Base-by-base conservation (phyloP, 2,329 filamentous ascomycete genomes). In the Fusarium buxicola region DNA sequence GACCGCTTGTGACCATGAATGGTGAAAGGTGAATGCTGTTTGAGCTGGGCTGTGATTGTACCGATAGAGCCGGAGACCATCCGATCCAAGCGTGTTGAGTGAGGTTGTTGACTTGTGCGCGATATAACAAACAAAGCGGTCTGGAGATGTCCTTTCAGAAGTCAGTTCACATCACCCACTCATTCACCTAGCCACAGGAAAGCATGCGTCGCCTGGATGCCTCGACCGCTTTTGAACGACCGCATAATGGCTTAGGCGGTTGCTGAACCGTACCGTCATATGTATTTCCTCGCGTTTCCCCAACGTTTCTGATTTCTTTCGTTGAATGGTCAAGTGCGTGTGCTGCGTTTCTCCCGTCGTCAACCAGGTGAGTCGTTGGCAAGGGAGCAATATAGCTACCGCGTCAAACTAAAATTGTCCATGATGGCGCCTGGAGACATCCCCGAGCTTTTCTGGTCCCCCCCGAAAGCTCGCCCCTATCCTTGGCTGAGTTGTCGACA, bases 101-200 rank as follows among this genome's bases (percentile, higher is more conserved):
- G 49, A 36, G 39, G 38, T 52, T 45, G 34, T 60, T 63, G 58
- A 66, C 58, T 65, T 54, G 46, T 48, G 62, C 25, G 15, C 24
- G 49, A 51, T 49, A 28, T 21, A 36, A 15, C 39, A 45, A 41
- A n/a, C n/a, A n/a, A 28, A 41, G 53, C 62, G 49, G 49, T 63
- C 63, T 66, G 49, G 32, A 38, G 36, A 18, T 30, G 16, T 30
- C 41, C 28, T 50, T 45, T 32, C n/a, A 38, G 41, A 30, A 28
- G 27, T 27, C 35, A 30, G 38, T 48, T 58, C 27, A 32, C 13
- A 41, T 36, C 35, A 35, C 46, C 47, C 38, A 52, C 34, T 34
- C 24, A 11, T 51, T 34, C 9, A 21, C 25, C 16, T 27, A 25
- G 48, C 15, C 30, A 24, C 38, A 13, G 30, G 38, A 18, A n/a